These are phyloP conservation scores for Colletotrichum phormii DNA, from an alignment of 2,329 filamentous ascomycete species.

Conservation along the genomic window DNA sequence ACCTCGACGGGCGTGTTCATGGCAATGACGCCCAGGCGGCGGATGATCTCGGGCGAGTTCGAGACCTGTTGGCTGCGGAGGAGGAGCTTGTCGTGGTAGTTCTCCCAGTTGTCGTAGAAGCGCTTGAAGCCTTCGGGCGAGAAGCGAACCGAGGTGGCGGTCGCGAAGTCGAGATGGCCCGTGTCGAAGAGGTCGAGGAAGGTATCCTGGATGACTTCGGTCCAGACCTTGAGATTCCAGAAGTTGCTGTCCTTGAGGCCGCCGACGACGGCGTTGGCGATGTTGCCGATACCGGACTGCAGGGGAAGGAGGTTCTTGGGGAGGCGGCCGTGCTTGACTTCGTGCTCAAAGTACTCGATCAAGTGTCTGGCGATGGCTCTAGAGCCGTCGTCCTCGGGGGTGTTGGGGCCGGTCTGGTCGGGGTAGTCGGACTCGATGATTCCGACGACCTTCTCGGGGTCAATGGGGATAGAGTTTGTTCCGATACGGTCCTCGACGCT, in stretches of 20 bases:
- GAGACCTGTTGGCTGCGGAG: slow-evolving; percentile 89
- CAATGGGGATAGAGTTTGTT: slow-evolving; percentile 82
- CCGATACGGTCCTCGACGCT: slow-evolving; percentile 88
- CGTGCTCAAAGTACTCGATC: slow-evolving; percentile 87
- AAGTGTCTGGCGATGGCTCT: slow-evolving; percentile 80
- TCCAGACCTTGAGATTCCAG: slow-evolving; percentile 91
- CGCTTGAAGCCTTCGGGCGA: slow-evolving; percentile 90
- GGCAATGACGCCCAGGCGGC: slow-evolving; percentile 86
- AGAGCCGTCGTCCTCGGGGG: slow-evolving; percentile 79
- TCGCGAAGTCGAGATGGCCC: slow-evolving; percentile 88
- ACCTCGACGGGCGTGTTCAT: slow-evolving; percentile 97
- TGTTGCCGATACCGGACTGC: slow-evolving; percentile 92
- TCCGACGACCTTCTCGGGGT: slow-evolving; percentile 86
- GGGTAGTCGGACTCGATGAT: slow-evolving; percentile 88
- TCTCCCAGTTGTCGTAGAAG: slow-evolving; percentile 88
- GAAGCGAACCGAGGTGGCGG: slow-evolving; percentile 90
- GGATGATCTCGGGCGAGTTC: slow-evolving; percentile 92
- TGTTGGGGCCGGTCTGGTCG: slow-evolving; percentile 79
- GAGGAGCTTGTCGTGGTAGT: slow-evolving; percentile 83
- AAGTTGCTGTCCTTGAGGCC: slow-evolving; percentile 86
- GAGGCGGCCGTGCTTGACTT: slow-evolving; percentile 82
- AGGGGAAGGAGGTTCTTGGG: slow-evolving; percentile 82
- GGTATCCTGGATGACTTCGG: slow-evolving; percentile 91
- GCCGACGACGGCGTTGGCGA: slow-evolving; percentile 90
- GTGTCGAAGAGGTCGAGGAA: slow-evolving; percentile 94